Evolutionary conservation across 768 basidiomycete species (phyloP), one percentile per base, ranked within the genome.

Genomic region (Suillus sp.): DNA sequence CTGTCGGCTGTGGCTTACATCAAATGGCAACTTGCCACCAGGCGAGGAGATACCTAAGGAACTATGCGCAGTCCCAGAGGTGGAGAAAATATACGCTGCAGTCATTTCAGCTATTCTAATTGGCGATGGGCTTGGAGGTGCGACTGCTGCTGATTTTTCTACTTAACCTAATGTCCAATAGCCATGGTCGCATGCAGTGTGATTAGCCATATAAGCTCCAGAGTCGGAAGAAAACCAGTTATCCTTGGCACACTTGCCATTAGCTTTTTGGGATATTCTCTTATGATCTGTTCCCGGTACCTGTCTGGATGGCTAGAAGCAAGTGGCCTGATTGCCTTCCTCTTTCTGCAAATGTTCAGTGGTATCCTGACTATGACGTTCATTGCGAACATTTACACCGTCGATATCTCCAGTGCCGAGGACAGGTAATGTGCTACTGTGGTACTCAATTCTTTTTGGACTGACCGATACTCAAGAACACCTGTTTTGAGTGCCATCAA

Each of bases 381-480:
- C 42, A 57, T 77, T 35, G 13, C 67, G 22, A 71, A 72, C 45
- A 59, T 74, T 54, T 75, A 74, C 48, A 54, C 74, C n/a, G 66
- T 77, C 16, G 76, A 77, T 20, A 50, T 69, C 5, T 70, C 71
- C 2, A 25, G 34, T 7, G 66, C 65, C 22, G 72, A 77, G 20
- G 57, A 67, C 14, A 70, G 74, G 75, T 71, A 43, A 20, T 55
- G n/a, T 43, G 25, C 7, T 9, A 22, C 35, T 25, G 4, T 20
- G 1, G 1, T n/a, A 10, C 16, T 32, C 18, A 59, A 55, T 54
- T 47, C 1, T 37, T 4, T 54, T 10, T 22, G 1, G 16, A 45
- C 64, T 72, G 16, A 75, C 54, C 4, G 2, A 35, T 38, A 11
- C 35, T 32, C 16, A 60, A 76, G 76, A 56, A 73, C 75, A 27